Percentiles rank a stretch among this genome's conserved stretches.
phyloP scores from a whole-genome alignment of 306 rosid genomes.

The Gynostemma pentaphyllum region DNA sequence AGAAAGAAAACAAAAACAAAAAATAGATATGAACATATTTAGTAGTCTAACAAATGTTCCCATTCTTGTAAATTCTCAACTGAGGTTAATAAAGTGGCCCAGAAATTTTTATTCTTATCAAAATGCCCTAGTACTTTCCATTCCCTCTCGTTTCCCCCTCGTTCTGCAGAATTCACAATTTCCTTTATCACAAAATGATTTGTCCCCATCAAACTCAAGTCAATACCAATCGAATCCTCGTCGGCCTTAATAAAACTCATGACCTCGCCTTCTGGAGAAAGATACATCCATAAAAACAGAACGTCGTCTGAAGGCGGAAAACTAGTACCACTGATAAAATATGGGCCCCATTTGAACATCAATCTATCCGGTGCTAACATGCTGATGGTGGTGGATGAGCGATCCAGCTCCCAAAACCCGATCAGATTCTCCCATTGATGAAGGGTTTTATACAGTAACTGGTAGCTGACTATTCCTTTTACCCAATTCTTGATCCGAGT shows the following conservation, averaged over 20 bases:
- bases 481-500: constrained; percentile 69
- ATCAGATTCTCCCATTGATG: constrained; percentile 59
- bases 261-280: constrained; percentile 54
- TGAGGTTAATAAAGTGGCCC: constrained; percentile 42
- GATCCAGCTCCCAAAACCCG: constrained; percentile 91
- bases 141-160: constrained; percentile 62
- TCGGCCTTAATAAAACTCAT: constrained; percentile 44
- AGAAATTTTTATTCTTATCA: constrained; percentile 73
- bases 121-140: constrained; percentile 92
- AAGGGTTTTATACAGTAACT: constrained; percentile 50
- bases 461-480: constrained; percentile 34
- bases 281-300: constrained; percentile 52
- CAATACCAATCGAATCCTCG: constrained; percentile 40
- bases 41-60: no score
- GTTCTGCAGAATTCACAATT: constrained; percentile 24
- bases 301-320: constrained; percentile 43
- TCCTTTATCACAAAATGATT: constrained; percentile 77
- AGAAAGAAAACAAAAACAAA: not conserved
- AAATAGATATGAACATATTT: no score
- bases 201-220: constrained; percentile 62
- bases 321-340: constrained; percentile 49
- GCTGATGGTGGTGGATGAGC: constrained; percentile 16
- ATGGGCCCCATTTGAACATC: constrained; percentile 75
- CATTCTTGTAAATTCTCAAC: not conserved
- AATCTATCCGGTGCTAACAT: constrained; percentile 43